phyloP scores from a whole-genome alignment of 2,329 filamentous ascomycete species.

The Tolypocladium tropicale region DNA sequence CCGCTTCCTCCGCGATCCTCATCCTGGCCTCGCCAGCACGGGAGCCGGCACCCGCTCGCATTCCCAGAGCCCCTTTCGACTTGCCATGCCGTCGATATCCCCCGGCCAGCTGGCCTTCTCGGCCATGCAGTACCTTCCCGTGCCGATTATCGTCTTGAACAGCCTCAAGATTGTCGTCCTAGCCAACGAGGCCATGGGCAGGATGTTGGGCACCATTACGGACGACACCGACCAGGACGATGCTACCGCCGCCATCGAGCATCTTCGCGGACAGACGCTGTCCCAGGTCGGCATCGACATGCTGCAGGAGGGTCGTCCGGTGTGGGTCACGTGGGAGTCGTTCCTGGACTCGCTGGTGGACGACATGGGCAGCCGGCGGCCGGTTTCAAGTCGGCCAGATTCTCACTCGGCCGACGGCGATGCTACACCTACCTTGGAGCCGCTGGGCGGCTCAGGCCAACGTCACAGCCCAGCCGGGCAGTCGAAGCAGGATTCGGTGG shows the following conservation, averaged over 20 bases:
- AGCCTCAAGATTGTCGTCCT: constrained; percentile 59
- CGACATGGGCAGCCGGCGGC: constrained; percentile 26
- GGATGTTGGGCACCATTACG: constrained; percentile 50
- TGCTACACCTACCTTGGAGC: constrained; percentile 24
- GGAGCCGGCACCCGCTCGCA: constrained; percentile 18
- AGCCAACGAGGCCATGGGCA: constrained; percentile 67
- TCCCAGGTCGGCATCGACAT: constrained; percentile 65
- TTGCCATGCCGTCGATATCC: constrained; percentile 36
- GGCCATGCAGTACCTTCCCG: constrained; percentile 63
- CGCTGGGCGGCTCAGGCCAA: constrained; percentile 22
- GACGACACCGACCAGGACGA: constrained; percentile 30
- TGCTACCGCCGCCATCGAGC: constrained; percentile 39
- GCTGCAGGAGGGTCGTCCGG: constrained; percentile 53
- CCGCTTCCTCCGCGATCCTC: constrained; percentile 25
- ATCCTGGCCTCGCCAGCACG: constrained; percentile 7
- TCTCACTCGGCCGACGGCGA: constrained; percentile 20
- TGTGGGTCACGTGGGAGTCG: constrained; percentile 49
- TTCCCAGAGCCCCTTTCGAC: constrained; percentile 26
- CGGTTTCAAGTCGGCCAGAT: constrained; percentile 10
- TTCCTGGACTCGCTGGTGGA: constrained; percentile 44
- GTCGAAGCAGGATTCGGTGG: constrained; percentile 47
- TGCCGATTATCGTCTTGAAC: constrained; percentile 60
- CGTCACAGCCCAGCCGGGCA: constrained; percentile 11
- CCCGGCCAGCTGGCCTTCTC: constrained; percentile 51
- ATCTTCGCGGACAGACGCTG: constrained; percentile 54